phyloP scores from a whole-genome alignment of 2,329 filamentous ascomycete genomes.

The Aspergillus hortae region DNA sequence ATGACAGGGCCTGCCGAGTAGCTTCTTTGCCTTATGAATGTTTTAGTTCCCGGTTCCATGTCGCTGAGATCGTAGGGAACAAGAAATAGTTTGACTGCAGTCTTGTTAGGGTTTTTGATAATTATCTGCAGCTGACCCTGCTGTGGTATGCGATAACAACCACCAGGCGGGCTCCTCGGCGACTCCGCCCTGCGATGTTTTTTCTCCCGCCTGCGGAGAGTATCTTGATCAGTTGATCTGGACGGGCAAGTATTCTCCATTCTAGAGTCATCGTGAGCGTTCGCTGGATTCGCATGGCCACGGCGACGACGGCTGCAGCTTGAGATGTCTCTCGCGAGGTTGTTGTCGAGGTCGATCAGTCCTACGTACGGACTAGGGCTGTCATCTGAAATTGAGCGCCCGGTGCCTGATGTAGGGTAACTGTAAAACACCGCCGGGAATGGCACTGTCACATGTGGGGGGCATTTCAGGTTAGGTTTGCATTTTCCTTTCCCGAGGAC shows the following conservation, averaged over 20 bases:
- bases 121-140: constrained; percentile 94
- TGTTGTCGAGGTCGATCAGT: constrained; percentile 84
- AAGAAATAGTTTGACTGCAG: constrained; percentile 91
- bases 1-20: constrained; percentile 85
- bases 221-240: constrained; percentile 24
- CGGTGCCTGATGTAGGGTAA: constrained; percentile 67
- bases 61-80: constrained; percentile 88
- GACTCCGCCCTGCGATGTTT: constrained; percentile 57
- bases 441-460: constrained; percentile 81
- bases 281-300: constrained; percentile 28
- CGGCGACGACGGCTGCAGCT: constrained; percentile 38
- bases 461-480: constrained; percentile 79
- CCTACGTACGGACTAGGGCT: constrained; percentile 96
- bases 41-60: constrained; percentile 93
- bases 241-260: constrained; percentile 9
- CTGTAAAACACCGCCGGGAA: constrained; percentile 97
- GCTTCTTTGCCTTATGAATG: constrained; percentile 89
- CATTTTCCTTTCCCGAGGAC: constrained; percentile 87
- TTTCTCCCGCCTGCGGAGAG: constrained; percentile 50
- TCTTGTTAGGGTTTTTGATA: constrained; percentile 98
- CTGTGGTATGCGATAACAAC: constrained; percentile 89
- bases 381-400: constrained; percentile 66
- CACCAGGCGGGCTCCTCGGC: constrained; percentile 71
- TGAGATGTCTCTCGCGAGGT: constrained; percentile 53
- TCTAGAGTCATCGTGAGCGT: constrained; percentile 7